Evolutionary conservation across 331 rosid species (phyloP).

Genomic region (Prunus yedoensis): DNA sequence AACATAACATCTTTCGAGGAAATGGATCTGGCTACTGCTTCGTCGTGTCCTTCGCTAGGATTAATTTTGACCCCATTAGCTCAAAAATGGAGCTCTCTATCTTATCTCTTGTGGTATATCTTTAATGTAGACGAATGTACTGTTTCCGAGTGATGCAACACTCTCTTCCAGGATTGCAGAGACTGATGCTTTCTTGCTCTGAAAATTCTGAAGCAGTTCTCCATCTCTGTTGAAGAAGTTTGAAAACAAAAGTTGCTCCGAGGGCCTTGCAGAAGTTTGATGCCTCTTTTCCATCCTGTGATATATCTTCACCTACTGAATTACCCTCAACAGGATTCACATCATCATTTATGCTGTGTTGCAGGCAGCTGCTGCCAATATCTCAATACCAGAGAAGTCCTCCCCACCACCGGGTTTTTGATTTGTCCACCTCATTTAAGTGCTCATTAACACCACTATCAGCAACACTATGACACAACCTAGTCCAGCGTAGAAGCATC

Average conservation of each 20-base stretch:
- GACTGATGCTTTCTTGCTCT: constrained; percentile 6
- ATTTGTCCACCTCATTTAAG: constrained; percentile 5
- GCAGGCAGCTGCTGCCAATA: constrained; percentile 40
- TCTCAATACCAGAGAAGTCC: constrained; percentile 43
- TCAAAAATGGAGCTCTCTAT: not conserved
- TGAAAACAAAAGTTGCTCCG: not conserved
- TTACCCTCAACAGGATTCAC: constrained; percentile 2
- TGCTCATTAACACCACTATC: not conserved
- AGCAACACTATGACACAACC: not conserved
- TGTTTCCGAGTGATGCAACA: constrained; percentile 10
- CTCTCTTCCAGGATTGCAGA: constrained; percentile 12
- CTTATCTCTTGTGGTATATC: constrained; percentile 7
- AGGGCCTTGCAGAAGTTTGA: constrained; percentile 6
- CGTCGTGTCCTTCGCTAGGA: not conserved
- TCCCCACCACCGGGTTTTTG: constrained; percentile 13
- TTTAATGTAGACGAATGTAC: not conserved
- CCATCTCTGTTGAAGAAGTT: not conserved
- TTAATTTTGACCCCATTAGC: not conserved
- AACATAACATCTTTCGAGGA: constrained; percentile 29
- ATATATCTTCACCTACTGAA: constrained; percentile 10
- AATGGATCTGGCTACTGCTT: no score
- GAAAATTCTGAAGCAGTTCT: not conserved
- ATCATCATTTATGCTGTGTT: constrained; percentile 28
- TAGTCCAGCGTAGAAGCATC: constrained; percentile 6
- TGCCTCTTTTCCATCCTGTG: not conserved